Base-by-base conservation (phyloP, 257 asterid genomes). In the Ocimum tenuiflorum region DNA sequence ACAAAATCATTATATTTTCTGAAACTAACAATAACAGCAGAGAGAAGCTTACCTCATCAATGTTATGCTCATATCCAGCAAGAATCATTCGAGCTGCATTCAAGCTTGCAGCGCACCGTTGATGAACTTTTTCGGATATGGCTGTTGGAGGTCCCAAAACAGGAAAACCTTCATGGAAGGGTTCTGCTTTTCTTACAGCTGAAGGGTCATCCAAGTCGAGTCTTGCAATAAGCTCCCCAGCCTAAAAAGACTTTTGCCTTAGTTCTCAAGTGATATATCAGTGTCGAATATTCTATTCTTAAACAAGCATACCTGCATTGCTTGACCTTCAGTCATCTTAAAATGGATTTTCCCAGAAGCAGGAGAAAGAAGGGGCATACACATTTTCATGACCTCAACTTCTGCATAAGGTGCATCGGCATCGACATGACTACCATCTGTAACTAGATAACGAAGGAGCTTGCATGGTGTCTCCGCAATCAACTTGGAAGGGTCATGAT, bases 381-480 rank as follows among this genome's bases (percentile, higher is more conserved):
- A 94, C 99, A 94, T 94, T 76, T 94, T 94, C 99, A 94, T 94
- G 74, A 94, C 99, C 85, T 94, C 99, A 35, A 94, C 99, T 80
- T 94, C 99, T 33, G 95, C 96, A 68, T 79, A 94, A 75, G 99
- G 96, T 49, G 83, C 83, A 75, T 94, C 96, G 41, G 99, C 96
- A 72, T 88, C 99, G 56, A 94, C 81, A 73, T 88, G 97, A 82
- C 97, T 80, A 51, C 86, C 83, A 80, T 94, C 95, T 22, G 55
- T 60, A 54, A 85, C 84, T 38, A 87, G 82, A 81, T 74, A 87
- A 69, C 95, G 76, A 17, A 91, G 86, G 69, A 94, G 90, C 79
- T 94, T 94, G 91, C 97, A 94, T 3, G 99, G 97, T 71, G 99
- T 90, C 81, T 94, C 99, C 0, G 99, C 99, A 20, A 90, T 78